These are phyloP conservation scores for Aspergillus sergii DNA, from an alignment of 2,329 filamentous ascomycete genomes.

Conservation along the genomic window DNA sequence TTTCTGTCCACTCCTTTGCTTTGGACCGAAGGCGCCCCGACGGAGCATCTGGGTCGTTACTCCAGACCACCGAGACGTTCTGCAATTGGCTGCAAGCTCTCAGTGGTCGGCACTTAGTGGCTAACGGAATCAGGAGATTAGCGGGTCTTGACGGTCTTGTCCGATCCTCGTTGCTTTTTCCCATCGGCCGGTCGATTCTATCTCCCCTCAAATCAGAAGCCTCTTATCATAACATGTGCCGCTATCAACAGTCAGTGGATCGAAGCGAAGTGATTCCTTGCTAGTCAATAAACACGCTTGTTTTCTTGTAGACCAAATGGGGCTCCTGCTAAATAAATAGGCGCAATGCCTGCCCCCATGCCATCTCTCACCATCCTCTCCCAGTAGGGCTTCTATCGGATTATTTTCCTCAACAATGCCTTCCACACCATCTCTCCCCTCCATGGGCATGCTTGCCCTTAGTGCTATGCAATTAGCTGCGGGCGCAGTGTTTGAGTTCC, in stretches of 20 bases:
- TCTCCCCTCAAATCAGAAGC: constrained; percentile 28
- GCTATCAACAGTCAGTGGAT: constrained; percentile 16
- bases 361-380: not conserved
- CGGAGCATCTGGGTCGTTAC: constrained; percentile 12
- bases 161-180: constrained; percentile 13
- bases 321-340: not conserved
- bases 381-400: not conserved
- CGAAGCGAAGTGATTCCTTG: constrained; percentile 6
- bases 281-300: constrained; percentile 1
- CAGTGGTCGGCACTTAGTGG: constrained; percentile 5
- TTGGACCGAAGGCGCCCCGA: constrained; percentile 16
- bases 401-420: constrained; percentile 19
- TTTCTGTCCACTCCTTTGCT: not conserved
- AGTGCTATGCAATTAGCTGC: constrained; percentile 22
- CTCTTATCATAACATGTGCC: constrained; percentile 33
- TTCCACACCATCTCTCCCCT: constrained; percentile 16
- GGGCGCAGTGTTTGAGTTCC: constrained; percentile 26
- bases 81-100: constrained; percentile 17
- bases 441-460: constrained; percentile 28
- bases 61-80: constrained; percentile 4
- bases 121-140: constrained; percentile 8
- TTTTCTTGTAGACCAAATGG: not conserved
- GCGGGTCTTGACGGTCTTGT: constrained; percentile 9
- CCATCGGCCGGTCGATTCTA: constrained; percentile 16
- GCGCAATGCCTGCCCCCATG: not conserved